Percentiles rank a stretch among this genome's conserved stretches.
Evolutionary conservation across 148 eudicot species (phyloP).

Genomic region (Nyssa sinensis): DNA sequence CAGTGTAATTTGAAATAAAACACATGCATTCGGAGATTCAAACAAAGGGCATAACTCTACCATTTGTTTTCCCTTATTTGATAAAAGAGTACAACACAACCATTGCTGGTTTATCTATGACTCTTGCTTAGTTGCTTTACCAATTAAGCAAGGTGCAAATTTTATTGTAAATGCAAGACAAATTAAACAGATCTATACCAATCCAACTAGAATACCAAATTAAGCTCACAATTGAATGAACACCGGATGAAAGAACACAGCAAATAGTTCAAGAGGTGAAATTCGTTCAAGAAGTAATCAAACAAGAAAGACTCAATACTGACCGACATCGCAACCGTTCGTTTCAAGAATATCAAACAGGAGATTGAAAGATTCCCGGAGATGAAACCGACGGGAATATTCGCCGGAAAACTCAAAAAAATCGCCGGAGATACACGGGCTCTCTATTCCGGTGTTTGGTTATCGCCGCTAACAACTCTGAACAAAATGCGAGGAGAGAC

Average conservation of each 20-base stretch:
- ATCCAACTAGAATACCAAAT: background rate
- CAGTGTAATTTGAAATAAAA: background rate
- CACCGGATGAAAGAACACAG: background rate
- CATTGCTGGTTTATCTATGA: too few species aligned
- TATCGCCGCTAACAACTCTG: too few species aligned
- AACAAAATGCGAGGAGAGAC: background rate
- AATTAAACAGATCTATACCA: background rate
- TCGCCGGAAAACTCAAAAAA: background rate
- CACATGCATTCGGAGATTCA: background rate
- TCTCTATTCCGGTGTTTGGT: too few species aligned
- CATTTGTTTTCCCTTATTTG: too few species aligned
- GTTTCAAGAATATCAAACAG: background rate
- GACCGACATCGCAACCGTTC: slow-evolving; percentile 9
- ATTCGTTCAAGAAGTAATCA: too few species aligned
- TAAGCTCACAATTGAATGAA: background rate
- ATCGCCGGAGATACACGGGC: too few species aligned
- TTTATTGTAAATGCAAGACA: background rate
- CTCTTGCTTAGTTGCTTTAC: too few species aligned
- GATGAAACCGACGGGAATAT: background rate
- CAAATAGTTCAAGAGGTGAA: background rate
- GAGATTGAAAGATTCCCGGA: background rate
- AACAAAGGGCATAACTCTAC: background rate
- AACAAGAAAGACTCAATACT: background rate
- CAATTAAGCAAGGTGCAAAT: too few species aligned
- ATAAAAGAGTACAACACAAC: too few species aligned